Evolutionary conservation across 176 grass and related monocot genomes (phyloP), one percentile per base, ranked within the genome.

Genomic region (Alloteropsis semialata): DNA sequence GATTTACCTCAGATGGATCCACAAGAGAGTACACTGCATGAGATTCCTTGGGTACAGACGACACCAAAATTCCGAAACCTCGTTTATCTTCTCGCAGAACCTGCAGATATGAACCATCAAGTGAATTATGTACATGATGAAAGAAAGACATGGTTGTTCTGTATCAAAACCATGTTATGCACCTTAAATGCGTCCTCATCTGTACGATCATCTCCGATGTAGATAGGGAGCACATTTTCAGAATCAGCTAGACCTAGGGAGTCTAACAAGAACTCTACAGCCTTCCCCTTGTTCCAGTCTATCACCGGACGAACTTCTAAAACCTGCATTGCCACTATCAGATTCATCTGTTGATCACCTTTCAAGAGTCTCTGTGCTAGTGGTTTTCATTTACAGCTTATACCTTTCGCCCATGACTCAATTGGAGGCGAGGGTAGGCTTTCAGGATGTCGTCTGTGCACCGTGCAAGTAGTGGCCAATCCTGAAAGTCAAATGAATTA

Each of bases 101-200:
- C 86, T 88, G 75, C 28, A 51, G n/a, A 29, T 74, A 43, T 42
- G 16, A 75, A 33, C 10, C 72, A 56, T 78, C 43, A 64, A 46
- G 17, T 53, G 39, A 53, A 71, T 33, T 53, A 9, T 51, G 0
- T 13, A 32, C 41, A 63, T 25, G 24, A 63, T 25, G 24, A 42
- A 62, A 54, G 27, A 34, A 62, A 37, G 7, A 11, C 22, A 22
- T 22, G 30, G 24, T 13, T 41, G 12, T 54, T 82, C 5, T 42
- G 5, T 13, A 49, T 19, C 0, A 2, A 53, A 57, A 33, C 22
- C 10, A 3, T 33, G 42, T 17, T 12, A 64, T 22, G 41, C n/a
- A 71, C 90, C 87, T 92, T 92, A 45, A 92, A 92, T 7, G 87
- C 90, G 14, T 92, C 90, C 65, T 92, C 90, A 6, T 89, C 90